Conservation (phyloP, 164 flowering plant species). For the Euptelea pleiosperma region DNA sequence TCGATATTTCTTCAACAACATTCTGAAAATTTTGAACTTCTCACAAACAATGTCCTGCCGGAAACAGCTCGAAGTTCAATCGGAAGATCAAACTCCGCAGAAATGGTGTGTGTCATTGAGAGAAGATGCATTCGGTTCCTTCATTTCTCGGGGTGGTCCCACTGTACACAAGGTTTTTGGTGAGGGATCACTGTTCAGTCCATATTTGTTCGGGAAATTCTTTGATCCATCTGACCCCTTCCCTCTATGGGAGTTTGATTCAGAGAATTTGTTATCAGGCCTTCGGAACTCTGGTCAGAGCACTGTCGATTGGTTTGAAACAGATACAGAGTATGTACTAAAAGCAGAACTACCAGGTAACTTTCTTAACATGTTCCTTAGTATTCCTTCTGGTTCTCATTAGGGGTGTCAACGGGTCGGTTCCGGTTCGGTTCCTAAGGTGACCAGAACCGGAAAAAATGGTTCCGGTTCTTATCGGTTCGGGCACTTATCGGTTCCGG, state of each 20-base stretch:
- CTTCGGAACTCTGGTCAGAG: conserved; percentile 33
- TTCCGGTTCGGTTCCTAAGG: too few relatives aligned
- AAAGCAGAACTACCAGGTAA: conserved; percentile 70
- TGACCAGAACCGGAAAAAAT: too few relatives aligned
- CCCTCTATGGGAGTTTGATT: conserved; percentile 87
- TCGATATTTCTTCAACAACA: conserved; percentile 11
- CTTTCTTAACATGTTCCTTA: not conserved
- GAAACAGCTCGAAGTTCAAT: conserved; percentile 48
- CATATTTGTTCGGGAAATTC: conserved; percentile 72
- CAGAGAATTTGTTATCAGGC: conserved; percentile 48
- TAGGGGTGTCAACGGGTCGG: too few relatives aligned
- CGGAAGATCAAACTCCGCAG: conserved; percentile 49
- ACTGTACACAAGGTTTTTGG: conserved; percentile 46
- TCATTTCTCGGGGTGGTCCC: conserved; percentile 37
- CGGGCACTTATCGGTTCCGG: too few relatives aligned
- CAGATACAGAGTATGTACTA: conserved; percentile 58
- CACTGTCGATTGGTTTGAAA: conserved; percentile 66
- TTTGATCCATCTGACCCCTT: conserved; percentile 97
- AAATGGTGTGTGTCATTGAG: conserved; percentile 69
- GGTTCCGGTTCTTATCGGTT: too few relatives aligned
- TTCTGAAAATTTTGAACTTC: not conserved
- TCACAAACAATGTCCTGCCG: conserved; percentile 30
- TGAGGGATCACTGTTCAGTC: conserved; percentile 77
- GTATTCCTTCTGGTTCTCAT: too few relatives aligned
- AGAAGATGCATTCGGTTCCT: conserved; percentile 55